Base-by-base conservation (phyloP, 1,139 yeast genomes). In the Yamadazyma taylorii region DNA sequence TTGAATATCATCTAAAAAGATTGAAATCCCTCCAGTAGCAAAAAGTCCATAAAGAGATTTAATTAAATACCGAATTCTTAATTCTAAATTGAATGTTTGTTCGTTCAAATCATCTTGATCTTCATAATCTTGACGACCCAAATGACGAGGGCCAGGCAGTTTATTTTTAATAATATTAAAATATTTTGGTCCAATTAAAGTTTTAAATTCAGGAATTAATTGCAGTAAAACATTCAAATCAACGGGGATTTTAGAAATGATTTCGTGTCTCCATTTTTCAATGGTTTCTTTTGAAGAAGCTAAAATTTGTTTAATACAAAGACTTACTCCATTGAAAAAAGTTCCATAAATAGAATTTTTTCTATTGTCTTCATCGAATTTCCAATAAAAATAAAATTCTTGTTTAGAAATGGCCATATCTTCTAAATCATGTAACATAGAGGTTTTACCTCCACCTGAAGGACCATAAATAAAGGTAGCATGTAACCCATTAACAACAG, bases 361-460 rank as follows among this genome's bases (percentile, higher is more conserved):
- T 24, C 61, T 56, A 34, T 60, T 55, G 41, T 60, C 43, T 50
- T 65, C 44, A 32, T 55, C 53, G 42, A 71, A 72, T 36, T 66
- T 69, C 69, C 78, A 73, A 23, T 55, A 58, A 24, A 72, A 65
- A 46, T 63, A 70, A 45, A 69, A 68, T 17, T 61, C 61, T 39
- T 62, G 63, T 27, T 61, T 57, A 2, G 69, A 56, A 13, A 66
- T 51, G 2, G 75, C 64, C 2, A 56, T 52, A 4, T 66, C 57
- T 38, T 63, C 66, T 31, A 75, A 48, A 32, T 72, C 77, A 22
- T 60, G 58, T n/a, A 76, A 51, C 5, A 76, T 46, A 3, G 73
- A 54, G 0, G 79, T 60, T 50, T 75, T 75, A 3, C 81, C 82
- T 3, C 63, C 52, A 0, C 81, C 82, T 0, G 69, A 49, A n/a